phyloP scores from a whole-genome alignment of 225 moss, liverwort and hornwort genomes.

The Asterella californica region DNA sequence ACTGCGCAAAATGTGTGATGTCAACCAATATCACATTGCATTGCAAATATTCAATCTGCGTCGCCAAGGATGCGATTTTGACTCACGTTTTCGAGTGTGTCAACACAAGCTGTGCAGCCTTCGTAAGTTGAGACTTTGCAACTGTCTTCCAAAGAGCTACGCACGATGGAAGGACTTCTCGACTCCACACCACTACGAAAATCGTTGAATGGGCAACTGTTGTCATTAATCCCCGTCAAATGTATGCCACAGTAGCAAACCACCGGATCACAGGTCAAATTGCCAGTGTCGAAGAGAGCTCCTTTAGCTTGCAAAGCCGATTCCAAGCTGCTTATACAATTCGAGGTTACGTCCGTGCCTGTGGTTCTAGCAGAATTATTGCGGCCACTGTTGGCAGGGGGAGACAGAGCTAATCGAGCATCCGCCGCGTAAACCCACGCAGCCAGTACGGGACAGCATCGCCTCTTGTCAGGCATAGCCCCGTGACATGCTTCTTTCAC shows the following conservation, averaged over 20 bases:
- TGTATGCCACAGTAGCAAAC: constrained; percentile 32
- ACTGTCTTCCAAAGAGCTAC: constrained; percentile 25
- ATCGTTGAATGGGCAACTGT: constrained; percentile 28
- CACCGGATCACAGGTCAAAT: constrained; percentile 23
- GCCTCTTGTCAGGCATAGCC: constrained; percentile 20
- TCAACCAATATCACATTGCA: not conserved
- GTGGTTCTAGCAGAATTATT: not conserved
- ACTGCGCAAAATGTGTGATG: not conserved
- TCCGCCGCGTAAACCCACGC: constrained; percentile 32
- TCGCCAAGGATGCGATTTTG: not conserved
- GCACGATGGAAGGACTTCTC: constrained; percentile 25
- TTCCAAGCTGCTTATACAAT: constrained; percentile 24
- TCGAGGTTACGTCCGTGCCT: constrained; percentile 11
- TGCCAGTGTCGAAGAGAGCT: constrained; percentile 27
- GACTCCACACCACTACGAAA: constrained; percentile 26
- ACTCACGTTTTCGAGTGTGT: constrained; percentile 25
- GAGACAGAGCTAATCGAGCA: constrained; percentile 25
- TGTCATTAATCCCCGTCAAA: constrained; percentile 17
- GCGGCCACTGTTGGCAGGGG: not conserved
- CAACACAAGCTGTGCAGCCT: constrained; percentile 30
- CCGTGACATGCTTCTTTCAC: constrained; percentile 26
- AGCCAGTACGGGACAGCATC: constrained; percentile 29
- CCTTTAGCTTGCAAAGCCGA: constrained; percentile 20
- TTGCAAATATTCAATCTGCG: not conserved
- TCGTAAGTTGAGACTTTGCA: constrained; percentile 22